Conservation (phyloP, 202 grass and related monocot genomes). For the Bolboschoenoplectus hybrid region DNA sequence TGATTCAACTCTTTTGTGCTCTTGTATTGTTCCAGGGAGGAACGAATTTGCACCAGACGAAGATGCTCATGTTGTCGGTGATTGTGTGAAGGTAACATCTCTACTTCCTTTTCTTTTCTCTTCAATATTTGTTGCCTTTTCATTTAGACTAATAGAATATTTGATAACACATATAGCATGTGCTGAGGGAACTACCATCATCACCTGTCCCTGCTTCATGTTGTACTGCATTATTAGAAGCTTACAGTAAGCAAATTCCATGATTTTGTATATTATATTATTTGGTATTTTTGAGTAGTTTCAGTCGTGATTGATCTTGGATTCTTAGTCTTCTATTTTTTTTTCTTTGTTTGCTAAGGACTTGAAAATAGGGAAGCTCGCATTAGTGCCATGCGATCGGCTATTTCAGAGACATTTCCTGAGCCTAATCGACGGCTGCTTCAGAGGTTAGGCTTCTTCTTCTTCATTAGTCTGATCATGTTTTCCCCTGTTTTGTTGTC, state of each 20-base stretch:
- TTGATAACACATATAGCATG: constrained; percentile 63
- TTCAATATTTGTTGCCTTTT: constrained; percentile 43
- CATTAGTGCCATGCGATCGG: constrained; percentile 85
- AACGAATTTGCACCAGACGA: constrained; percentile 78
- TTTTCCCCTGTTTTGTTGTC: not conserved
- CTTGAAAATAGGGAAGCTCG: constrained; percentile 82
- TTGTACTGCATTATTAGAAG: constrained; percentile 96
- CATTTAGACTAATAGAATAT: constrained; percentile 39
- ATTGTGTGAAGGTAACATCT: constrained; percentile 91
- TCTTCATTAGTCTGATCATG: constrained; percentile 18
- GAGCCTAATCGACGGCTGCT: constrained; percentile 91
- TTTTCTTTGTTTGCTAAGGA: constrained; percentile 53
- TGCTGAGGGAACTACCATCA: constrained; percentile 92
- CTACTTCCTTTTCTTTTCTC: constrained; percentile 36
- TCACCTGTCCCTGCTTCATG: constrained; percentile 98
- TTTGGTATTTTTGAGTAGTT: constrained; percentile 23
- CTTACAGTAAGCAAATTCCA: constrained; percentile 75
- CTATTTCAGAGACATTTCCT: constrained; percentile 89
- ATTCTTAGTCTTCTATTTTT: constrained; percentile 37
- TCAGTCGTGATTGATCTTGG: constrained; percentile 21
- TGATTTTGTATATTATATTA: constrained; percentile 42
- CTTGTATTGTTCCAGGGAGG: constrained; percentile 58
- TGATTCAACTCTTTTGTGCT: constrained; percentile 40
- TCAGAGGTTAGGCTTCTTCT: constrained; percentile 65
- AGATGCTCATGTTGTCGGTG: constrained; percentile 96